Percentiles rank a stretch among this genome's conserved stretches.
These are phyloP conservation scores for Drechslerella coelobrocha DNA, from an alignment of 2,329 filamentous ascomycete genomes.

Conservation along the genomic window DNA sequence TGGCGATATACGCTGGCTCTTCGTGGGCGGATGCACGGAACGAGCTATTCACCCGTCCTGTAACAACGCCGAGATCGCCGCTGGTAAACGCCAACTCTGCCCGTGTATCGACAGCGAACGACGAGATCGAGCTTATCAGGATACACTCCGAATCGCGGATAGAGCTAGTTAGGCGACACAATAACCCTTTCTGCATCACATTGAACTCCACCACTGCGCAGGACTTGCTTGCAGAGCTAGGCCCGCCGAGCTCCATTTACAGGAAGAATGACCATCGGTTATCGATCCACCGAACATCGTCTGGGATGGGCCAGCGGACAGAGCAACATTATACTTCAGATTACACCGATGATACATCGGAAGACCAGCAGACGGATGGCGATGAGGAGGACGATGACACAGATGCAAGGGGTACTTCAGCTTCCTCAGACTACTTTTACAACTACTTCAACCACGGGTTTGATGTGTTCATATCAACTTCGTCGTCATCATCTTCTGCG, in stretches of 20 bases:
- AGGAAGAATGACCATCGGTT: conserved; percentile 87
- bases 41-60: conserved; percentile 75
- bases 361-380: conserved; percentile 60
- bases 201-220: conserved; percentile 90
- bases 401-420: conserved; percentile 59
- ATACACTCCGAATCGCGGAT: conserved; percentile 79
- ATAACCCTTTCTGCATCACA: conserved; percentile 71
- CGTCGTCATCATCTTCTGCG: conserved; percentile 69
- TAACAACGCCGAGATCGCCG: conserved; percentile 74
- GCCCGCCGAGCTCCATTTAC: conserved; percentile 92
- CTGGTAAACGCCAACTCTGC: conserved; percentile 63
- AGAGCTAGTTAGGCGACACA: conserved; percentile 76
- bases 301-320: conserved; percentile 39
- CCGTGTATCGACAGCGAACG: conserved; percentile 66
- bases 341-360: conserved; percentile 70
- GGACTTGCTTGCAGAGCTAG: conserved; percentile 86
- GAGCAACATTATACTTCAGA: conserved; percentile 59
- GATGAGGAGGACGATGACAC: conserved; percentile 65
- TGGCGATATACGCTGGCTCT: conserved; percentile 88
- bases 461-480: conserved; percentile 86
- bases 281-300: conserved; percentile 73
- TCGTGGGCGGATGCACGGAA: conserved; percentile 87
- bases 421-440: conserved; percentile 81
- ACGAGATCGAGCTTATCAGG: conserved; percentile 82
- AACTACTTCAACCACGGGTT: conserved; percentile 98